A percentile compares a stretch with the other conserved stretches of the same genome.
Evolutionary conservation across 2,329 filamentous ascomycete species (phyloP).

Genomic region (Coniochaeta prunicola): DNA sequence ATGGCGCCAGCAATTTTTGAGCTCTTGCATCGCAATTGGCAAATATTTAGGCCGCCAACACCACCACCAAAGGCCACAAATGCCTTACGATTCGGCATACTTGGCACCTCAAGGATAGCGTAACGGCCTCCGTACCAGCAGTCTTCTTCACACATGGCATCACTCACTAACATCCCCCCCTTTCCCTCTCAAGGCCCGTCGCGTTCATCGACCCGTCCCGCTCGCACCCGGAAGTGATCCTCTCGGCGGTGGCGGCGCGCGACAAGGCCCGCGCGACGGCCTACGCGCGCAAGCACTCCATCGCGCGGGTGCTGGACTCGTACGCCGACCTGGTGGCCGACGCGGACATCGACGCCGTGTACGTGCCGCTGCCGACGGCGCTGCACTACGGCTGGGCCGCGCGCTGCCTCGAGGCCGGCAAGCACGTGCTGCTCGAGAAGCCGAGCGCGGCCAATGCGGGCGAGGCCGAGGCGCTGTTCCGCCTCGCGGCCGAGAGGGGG

Average conservation of each 20-base stretch:
- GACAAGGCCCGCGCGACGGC: constrained; percentile 36
- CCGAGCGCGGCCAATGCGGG: constrained; percentile 36
- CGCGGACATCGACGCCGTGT: constrained; percentile 38
- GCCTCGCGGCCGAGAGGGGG: constrained; percentile 12
- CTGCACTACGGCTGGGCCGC: constrained; percentile 39
- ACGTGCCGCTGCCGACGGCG: constrained; percentile 39
- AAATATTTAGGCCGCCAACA: constrained; percentile 4
- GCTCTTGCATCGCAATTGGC: constrained; percentile 11
- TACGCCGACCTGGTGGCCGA: constrained; percentile 36
- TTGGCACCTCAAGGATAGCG: constrained; percentile 32
- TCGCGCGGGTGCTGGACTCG: constrained; percentile 38
- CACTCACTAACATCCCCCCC: background rate
- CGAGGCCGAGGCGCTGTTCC: constrained; percentile 38
- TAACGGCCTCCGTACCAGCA: constrained; percentile 8
- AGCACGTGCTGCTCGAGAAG: constrained; percentile 51
- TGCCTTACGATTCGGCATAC: constrained; percentile 30
- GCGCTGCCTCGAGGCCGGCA: constrained; percentile 37
- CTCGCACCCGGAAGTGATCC: constrained; percentile 44
- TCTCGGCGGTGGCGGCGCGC: constrained; percentile 45
- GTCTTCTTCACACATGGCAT: background rate
- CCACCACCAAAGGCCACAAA: constrained; percentile 5
- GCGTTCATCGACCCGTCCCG: constrained; percentile 40
- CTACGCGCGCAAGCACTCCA: constrained; percentile 43
- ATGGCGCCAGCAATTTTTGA: constrained; percentile 2
- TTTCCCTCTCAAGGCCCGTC: background rate